A percentile compares a stretch with the other conserved stretches of the same genome.
These are phyloP conservation scores for Centrapalus pauciflorus DNA, from an alignment of 129 eudicot species.

Conservation along the genomic window DNA sequence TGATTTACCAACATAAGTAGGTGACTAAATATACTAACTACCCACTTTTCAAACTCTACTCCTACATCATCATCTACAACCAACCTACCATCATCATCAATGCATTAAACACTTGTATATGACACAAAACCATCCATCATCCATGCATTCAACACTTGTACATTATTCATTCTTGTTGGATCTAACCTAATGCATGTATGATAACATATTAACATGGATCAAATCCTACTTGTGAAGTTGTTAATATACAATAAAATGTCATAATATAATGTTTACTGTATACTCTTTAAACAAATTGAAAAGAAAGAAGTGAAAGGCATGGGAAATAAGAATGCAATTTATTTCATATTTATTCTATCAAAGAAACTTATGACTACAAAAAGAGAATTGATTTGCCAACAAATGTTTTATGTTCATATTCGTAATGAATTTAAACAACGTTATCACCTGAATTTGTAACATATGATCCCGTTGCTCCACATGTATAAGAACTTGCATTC, in stretches of 20 bases:
- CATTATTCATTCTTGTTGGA: neutral
- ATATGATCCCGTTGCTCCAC: constrained; percentile 22
- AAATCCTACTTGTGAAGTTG: neutral
- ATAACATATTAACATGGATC: neutral
- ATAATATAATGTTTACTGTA: neutral
- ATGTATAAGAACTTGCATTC: constrained; percentile 16
- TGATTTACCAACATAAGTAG: constrained; percentile 24
- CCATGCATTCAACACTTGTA: constrained; percentile 4
- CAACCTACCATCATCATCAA: constrained; percentile 1
- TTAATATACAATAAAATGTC: neutral
- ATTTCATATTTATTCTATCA: constrained; percentile 21
- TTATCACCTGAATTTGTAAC: constrained; percentile 39
- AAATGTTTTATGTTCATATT: constrained; percentile 27
- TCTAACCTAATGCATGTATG: neutral
- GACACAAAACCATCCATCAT: neutral
- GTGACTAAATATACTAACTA: constrained; percentile 28
- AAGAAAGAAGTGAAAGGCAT: neutral
- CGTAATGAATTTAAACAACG: constrained; percentile 21
- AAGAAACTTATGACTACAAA: constrained; percentile 32
- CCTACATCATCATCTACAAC: constrained; percentile 27
- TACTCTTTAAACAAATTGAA: neutral
- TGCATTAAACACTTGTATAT: constrained; percentile 6
- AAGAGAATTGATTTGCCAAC: constrained; percentile 23
- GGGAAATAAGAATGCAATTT: constrained; percentile 19
- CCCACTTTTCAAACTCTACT: constrained; percentile 11